Conservation (phyloP, 768 basidiomycete genomes). For the Boletales sp. region DNA sequence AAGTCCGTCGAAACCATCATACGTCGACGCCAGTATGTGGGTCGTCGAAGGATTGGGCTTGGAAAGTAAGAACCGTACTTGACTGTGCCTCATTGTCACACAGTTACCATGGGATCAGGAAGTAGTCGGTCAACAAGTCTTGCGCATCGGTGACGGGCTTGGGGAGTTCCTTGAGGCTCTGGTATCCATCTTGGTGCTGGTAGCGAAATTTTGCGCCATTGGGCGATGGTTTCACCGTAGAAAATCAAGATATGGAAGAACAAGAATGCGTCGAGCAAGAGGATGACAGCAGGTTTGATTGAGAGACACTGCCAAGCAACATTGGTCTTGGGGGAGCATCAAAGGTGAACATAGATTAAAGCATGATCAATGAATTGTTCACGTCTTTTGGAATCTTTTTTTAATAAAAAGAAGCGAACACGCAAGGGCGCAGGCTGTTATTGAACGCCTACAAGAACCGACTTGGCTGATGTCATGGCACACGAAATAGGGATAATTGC, state of each 20-base stretch:
- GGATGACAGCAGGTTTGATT: slow-evolving; percentile 94
- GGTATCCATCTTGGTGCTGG: slow-evolving; percentile 97
- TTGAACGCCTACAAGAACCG: slow-evolving; percentile 99
- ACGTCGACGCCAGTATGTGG: slow-evolving; percentile 90
- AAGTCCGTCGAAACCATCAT: slow-evolving; percentile 25
- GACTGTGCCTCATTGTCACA: slow-evolving; percentile 95
- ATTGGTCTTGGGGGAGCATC: slow-evolving; percentile 91
- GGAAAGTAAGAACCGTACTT: slow-evolving; percentile 94
- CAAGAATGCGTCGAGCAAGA: slow-evolving; percentile 97
- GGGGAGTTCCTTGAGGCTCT: slow-evolving; percentile 94
- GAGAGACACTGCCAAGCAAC: slow-evolving; percentile 89
- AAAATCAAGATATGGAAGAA: slow-evolving; percentile 99
- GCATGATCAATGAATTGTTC: slow-evolving; percentile 99
- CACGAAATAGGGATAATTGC: slow-evolving; percentile 99
- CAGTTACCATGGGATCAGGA: slow-evolving; percentile 98
- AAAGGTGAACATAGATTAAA: slow-evolving; percentile 95
- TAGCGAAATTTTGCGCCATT: slow-evolving; percentile 98
- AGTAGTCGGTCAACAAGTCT: slow-evolving; percentile 95
- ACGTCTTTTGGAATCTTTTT: slow-evolving; percentile 97
- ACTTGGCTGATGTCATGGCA: slow-evolving; percentile 95
- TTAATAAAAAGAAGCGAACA: not conserved
- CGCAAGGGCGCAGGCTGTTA: slow-evolving; percentile 67
- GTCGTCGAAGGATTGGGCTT: slow-evolving; percentile 98
- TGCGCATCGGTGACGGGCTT: slow-evolving; percentile 88
- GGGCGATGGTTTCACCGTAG: slow-evolving; percentile 95